Evolutionary conservation across 2,329 filamentous ascomycete genomes (phyloP), one percentile per base, ranked within the genome.

Genomic region (Beauveria rudraprayagi): DNA sequence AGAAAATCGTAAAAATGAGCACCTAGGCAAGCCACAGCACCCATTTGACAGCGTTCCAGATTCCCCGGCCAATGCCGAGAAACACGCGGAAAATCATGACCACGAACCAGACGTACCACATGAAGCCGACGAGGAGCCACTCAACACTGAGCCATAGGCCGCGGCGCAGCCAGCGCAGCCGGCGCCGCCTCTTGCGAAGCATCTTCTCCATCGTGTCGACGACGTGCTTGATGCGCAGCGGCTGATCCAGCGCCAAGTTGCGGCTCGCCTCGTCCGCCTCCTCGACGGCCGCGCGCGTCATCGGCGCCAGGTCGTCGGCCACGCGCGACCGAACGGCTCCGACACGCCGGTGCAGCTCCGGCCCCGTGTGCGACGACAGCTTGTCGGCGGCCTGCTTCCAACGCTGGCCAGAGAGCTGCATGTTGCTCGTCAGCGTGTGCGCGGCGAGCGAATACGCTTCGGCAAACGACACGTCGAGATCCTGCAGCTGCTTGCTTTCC

Each of bases 31-130:
- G 72, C 90, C 90, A 96, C 65, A 96, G 76, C 70, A 97, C 74
- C 93, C 93, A 97, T 70, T 82, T 81, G n/a, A 89, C 78, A 10
- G 83, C 80, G 11, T 78, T 75, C 55, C 85, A 76, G 0, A 84
- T 69, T 2, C 85, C 86, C 51, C 82, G 82, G 50, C 87, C 81
- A 1, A 88, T 67, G 11, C 86, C 85, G 63, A 86, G 77, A 41
- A 89, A 75, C 16, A 90, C 73, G 63, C 90, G 83, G 56, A 89
- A 78, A 26, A 93, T 78, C 71, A 92, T 89, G 26, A 97, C 92
- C 40, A 96, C 78, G 62, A 95, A 84, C 92, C 93, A 97, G 17
- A 95, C 87, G 74, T 89, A 91, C 92, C 94, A 97, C 86, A 97
- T 91, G 67, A 95, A 83, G 4, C 89, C 90, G 44, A 97, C 85